phyloP scores from a whole-genome alignment of 2,329 filamentous ascomycete species.

The Parasarocladium wereldwijsianum region DNA sequence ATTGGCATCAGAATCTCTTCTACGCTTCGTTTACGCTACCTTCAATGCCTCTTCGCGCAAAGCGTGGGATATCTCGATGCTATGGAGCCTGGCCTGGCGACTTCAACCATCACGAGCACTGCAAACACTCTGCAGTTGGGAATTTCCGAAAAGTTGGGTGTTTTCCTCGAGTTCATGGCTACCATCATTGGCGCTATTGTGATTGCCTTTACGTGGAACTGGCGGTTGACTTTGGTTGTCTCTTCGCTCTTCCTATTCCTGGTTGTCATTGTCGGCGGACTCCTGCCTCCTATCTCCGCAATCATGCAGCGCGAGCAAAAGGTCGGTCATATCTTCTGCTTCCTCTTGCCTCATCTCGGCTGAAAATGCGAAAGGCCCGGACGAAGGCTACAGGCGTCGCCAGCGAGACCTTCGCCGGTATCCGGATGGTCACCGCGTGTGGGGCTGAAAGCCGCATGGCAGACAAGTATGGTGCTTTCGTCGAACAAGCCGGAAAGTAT shows the following conservation, averaged over 20 bases:
- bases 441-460: constrained; percentile 42
- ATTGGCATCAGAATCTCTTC: constrained; percentile 48
- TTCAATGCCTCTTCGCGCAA: constrained; percentile 48
- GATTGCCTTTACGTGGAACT: constrained; percentile 41
- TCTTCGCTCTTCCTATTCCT: constrained; percentile 42
- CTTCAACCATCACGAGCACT: constrained; percentile 47
- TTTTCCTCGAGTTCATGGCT: constrained; percentile 38
- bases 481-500: constrained; percentile 35
- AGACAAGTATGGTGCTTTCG: constrained; percentile 37
- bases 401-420: constrained; percentile 43
- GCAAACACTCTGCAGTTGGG: constrained; percentile 51
- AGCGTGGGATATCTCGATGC: constrained; percentile 55
- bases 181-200: constrained; percentile 37
- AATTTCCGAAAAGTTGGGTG: constrained; percentile 48
- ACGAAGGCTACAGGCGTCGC: constrained; percentile 43
- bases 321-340: constrained; percentile 10
- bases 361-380: constrained; percentile 24
- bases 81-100: constrained; percentile 45
- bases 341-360: not conserved
- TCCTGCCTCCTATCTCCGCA: constrained; percentile 42
- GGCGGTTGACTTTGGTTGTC: constrained; percentile 45
- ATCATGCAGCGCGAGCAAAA: constrained; percentile 28
- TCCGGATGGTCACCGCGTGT: constrained; percentile 48
- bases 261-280: constrained; percentile 26
- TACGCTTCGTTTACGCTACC: constrained; percentile 47